These are phyloP conservation scores for Naganishia sp. DNA, from an alignment of 1,284 basidiomycete species.

Conservation along the genomic window DNA sequence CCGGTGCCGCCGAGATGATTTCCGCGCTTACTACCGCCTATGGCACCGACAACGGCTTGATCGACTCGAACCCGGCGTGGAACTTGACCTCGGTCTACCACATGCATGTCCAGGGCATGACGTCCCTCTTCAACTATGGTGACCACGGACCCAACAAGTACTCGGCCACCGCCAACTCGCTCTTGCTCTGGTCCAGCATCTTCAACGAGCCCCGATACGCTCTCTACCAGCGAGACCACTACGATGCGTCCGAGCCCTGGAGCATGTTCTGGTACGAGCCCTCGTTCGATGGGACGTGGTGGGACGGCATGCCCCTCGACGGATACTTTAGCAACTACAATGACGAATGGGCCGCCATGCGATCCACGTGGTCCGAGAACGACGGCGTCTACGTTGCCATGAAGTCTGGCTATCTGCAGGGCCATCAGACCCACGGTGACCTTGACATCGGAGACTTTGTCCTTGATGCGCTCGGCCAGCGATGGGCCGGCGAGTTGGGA, in stretches of 20 bases:
- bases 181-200: constrained; percentile 65
- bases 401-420: constrained; percentile 75
- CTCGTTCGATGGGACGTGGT: constrained; percentile 79
- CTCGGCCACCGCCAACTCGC: constrained; percentile 57
- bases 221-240: constrained; percentile 90
- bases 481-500: constrained; percentile 95
- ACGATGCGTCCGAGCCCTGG: constrained; percentile 86
- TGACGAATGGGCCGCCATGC: constrained; percentile 86
- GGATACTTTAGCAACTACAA: constrained; percentile 69
- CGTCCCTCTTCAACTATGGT: constrained; percentile 86
- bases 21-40: constrained; percentile 81
- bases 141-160: constrained; percentile 94
- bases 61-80: constrained; percentile 69
- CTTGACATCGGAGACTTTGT: constrained; percentile 93
- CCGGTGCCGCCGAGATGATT: constrained; percentile 87
- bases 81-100: constrained; percentile 80
- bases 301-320: constrained; percentile 82
- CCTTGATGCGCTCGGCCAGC: constrained; percentile 86
- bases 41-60: constrained; percentile 76
- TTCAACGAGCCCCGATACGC: constrained; percentile 72
- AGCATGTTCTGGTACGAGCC: constrained; percentile 98
- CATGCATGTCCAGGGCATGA: constrained; percentile 83
- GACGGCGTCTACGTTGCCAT: constrained; percentile 81
- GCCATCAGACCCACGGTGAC: constrained; percentile 90
- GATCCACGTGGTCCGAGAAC: constrained; percentile 87